These are phyloP conservation scores for Athelia sp. DNA, from an alignment of 1,284 basidiomycete species.

Conservation along the genomic window DNA sequence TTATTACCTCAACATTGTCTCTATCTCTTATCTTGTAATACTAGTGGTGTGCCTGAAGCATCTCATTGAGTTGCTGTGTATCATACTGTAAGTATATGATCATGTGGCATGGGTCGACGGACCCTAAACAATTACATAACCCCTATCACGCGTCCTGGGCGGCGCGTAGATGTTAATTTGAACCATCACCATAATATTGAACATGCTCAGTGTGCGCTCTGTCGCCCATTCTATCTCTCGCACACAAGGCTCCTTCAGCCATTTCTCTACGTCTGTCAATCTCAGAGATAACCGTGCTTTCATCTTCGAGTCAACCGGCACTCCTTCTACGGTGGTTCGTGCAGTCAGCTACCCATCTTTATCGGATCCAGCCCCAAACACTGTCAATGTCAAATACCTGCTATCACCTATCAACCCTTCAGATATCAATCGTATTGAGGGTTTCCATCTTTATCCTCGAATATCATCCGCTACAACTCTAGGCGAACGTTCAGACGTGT, in stretches of 20 bases:
- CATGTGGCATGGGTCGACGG: too few relatives aligned
- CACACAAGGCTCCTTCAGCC: neutral
- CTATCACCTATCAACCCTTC: conserved; percentile 80
- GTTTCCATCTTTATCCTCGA: conserved; percentile 50
- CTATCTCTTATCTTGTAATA: neutral
- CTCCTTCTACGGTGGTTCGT: conserved; percentile 54
- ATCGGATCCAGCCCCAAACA: conserved; percentile 44
- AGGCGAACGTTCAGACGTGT: conserved; percentile 33
- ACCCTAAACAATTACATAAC: too few relatives aligned
- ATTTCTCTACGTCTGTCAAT: conserved; percentile 15
- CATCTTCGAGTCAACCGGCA: conserved; percentile 56
- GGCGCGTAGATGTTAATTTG: too few relatives aligned
- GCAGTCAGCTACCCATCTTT: conserved; percentile 49
- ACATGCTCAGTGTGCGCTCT: too few relatives aligned
- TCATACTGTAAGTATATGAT: too few relatives aligned
- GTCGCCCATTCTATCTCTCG: too few relatives aligned
- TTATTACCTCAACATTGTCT: neutral
- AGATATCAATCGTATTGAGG: conserved; percentile 78
- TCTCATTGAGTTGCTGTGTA: too few relatives aligned
- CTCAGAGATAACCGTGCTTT: conserved; percentile 49
- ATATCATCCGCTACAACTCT: conserved; percentile 13
- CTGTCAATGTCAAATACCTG: conserved; percentile 62
- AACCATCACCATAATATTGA: too few relatives aligned
- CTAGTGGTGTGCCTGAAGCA: neutral
- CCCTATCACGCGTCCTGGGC: too few relatives aligned